These are phyloP conservation scores for Metschnikowia cerradonensis DNA, from an alignment of 805 yeast genomes.

Conservation along the genomic window DNA sequence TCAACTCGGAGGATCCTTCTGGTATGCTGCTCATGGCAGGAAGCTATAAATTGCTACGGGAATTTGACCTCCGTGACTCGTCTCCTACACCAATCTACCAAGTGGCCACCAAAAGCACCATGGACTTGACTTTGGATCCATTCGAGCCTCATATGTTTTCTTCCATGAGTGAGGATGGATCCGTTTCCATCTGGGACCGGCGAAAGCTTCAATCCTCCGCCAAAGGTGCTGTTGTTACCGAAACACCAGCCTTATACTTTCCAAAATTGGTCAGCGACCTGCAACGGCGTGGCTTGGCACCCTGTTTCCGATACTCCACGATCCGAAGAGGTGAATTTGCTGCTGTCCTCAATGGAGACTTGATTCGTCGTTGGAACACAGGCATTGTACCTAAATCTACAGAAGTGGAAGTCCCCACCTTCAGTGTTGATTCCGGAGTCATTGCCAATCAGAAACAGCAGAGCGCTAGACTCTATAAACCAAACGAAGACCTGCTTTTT, in stretches of 20 bases:
- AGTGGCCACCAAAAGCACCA: slow-evolving; percentile 68
- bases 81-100: slow-evolving; percentile 54
- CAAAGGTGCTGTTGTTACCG: slow-evolving; percentile 29
- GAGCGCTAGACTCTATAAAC: slow-evolving; percentile 33
- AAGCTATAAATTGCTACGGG: slow-evolving; percentile 71
- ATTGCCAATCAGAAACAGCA: slow-evolving; percentile 30
- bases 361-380: slow-evolving; percentile 75
- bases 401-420: slow-evolving; percentile 9
- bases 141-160: slow-evolving; percentile 64
- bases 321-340: slow-evolving; percentile 68
- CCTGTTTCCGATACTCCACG: slow-evolving; percentile 69
- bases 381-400: slow-evolving; percentile 46
- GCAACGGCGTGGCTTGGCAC: slow-evolving; percentile 53
- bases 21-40: slow-evolving; percentile 55
- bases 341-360: slow-evolving; percentile 72
- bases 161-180: slow-evolving; percentile 78
- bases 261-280: slow-evolving; percentile 56
- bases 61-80: slow-evolving; percentile 66
- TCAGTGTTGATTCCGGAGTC: slow-evolving; percentile 8
- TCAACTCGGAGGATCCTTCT: slow-evolving; percentile 31
- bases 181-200: slow-evolving; percentile 79
- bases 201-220: slow-evolving; percentile 44
- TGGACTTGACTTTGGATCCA: slow-evolving; percentile 66
- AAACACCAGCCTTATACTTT: slow-evolving; percentile 57
- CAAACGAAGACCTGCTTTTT: slow-evolving; percentile 55